Evolutionary conservation across 2,329 filamentous ascomycete species (phyloP), one percentile per base, ranked within the genome.

Genomic region (Paraconiothyrium brasiliense): DNA sequence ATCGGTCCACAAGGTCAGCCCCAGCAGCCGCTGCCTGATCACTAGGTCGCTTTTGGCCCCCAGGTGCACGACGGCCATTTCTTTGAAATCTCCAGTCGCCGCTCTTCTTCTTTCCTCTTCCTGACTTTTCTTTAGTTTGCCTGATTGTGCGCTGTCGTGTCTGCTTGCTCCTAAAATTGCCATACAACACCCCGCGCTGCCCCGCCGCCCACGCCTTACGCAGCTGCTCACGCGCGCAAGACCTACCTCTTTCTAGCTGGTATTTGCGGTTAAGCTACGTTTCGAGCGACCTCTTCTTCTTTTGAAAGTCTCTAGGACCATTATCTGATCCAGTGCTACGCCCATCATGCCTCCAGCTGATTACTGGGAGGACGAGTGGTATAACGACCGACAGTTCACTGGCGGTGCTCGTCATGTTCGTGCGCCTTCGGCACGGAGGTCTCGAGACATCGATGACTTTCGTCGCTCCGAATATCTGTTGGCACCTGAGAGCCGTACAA

Each of bases 331-430:
- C 32, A 50, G 22, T 20, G 30, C 10, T 34, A 8, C 52, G 22
- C 14, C 63, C 58, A 63, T 50, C 59, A 76, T 76, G 75, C 65
- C 69, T 35, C 65, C 58, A 24, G 60, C 69, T 63, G 66, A 70
- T 57, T 67, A 63, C 55, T 77, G 68, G 68, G 73, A 74, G 46
- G 73, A 76, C 52, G 75, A 77, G 69, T 76, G 71, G 71, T 71
- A 69, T 54, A 66, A 46, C 22, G 65, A 67, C 54, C 65, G 65
- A 24, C 5, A 41, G 39, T 58, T 67, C 20, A 61, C 59, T 34
- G 63, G 69, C 58, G 73, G 73, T 54, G 71, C 72, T 47, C 76
- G 76, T 65, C 74, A 78, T 72, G 71, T 78, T 34, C 66, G 59
- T 48, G 63, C 64, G 58, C 65, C 39, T 41, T 41, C 68, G 24